Base-by-base conservation (phyloP, 345 rosid species). In the Kernera saxatilis region DNA sequence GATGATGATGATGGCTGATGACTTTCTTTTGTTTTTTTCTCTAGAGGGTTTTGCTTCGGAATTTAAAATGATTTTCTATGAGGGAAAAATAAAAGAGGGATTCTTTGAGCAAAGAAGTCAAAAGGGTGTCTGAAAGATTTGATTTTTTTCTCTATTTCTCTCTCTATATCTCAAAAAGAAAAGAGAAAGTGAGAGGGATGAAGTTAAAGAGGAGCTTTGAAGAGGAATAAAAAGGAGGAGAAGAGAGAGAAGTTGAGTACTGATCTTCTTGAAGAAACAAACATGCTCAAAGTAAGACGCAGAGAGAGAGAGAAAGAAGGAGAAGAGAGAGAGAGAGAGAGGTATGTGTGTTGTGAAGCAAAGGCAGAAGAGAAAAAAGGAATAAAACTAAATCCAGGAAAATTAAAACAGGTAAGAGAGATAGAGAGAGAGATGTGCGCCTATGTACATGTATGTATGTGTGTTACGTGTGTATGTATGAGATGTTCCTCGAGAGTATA, bases 401-500 rank as follows among this genome's bases (percentile, higher is more conserved):
- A 77, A 67, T 50, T 61, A 55, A 65, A 61, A 49, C 37, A 76
- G 71, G 80, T 76, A 72, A 72, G 82, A 71, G 64, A 69, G 81
- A 71, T 78, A 69, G 69, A 57, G 57, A 30, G 41, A 60, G 49
- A 74, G 62, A 72, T 64, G 76, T 30, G 49, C 29, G 45, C 10
- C 4, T 59, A 43, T 74, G 49, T 51, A 37, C 27, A 49, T 67
- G 69, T 51, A 51, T 64, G 63, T 57, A 30, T 44, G 30, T 37
- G 17, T 30, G 10, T 50, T 44, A 23, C 26, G 17, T 30, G 13
- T 51, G 53, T 48, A 26, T 60, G 78, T 75, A 53, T 76, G 67
- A 56, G 62, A 76, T 69, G 79, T 78, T 78, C 82, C 86, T 86
- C 85, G 87, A 84, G 83, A 87, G 86, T 83, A 85, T 82, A 85